These are phyloP conservation scores for Tetradesmus obliquus DNA, from an alignment of 139 green algal species.

Conservation along the genomic window DNA sequence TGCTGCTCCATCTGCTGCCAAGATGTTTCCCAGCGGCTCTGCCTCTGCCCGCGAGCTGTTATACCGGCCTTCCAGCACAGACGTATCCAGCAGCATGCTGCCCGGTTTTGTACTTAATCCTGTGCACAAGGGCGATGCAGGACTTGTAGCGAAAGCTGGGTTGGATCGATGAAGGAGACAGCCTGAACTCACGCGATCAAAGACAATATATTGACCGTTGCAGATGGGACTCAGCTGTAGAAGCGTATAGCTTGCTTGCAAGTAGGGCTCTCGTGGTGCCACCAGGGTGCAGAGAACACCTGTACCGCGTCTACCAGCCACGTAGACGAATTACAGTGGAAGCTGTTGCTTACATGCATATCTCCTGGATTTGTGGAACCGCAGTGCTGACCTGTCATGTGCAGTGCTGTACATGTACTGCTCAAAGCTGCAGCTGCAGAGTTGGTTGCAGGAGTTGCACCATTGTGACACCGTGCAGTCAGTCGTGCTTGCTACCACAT, in stretches of 20 bases:
- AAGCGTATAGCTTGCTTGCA: not conserved
- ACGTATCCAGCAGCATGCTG: slow-evolving; percentile 54
- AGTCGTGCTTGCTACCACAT: too few relatives aligned
- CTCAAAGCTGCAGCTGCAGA: too few relatives aligned
- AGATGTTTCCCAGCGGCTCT: not conserved
- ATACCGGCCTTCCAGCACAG: slow-evolving; percentile 35
- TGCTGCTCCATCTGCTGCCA: slow-evolving; percentile 13
- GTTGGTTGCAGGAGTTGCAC: too few relatives aligned
- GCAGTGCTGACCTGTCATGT: too few relatives aligned
- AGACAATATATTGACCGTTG: not conserved
- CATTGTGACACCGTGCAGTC: too few relatives aligned
- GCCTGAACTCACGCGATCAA: not conserved
- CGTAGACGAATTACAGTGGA: too few relatives aligned
- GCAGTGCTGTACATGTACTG: too few relatives aligned
- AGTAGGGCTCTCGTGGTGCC: slow-evolving; percentile 1
- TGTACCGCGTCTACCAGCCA: too few relatives aligned
- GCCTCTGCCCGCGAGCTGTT: not conserved
- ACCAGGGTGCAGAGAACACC: not conserved
- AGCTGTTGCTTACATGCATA: too few relatives aligned
- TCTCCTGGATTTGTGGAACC: too few relatives aligned
- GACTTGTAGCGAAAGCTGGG: not conserved
- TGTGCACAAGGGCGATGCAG: not conserved
- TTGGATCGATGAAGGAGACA: not conserved
- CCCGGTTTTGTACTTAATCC: not conserved
- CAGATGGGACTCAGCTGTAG: not conserved